phyloP scores from a whole-genome alignment of 2,329 filamentous ascomycete species.

The Mariannaea elegans region DNA sequence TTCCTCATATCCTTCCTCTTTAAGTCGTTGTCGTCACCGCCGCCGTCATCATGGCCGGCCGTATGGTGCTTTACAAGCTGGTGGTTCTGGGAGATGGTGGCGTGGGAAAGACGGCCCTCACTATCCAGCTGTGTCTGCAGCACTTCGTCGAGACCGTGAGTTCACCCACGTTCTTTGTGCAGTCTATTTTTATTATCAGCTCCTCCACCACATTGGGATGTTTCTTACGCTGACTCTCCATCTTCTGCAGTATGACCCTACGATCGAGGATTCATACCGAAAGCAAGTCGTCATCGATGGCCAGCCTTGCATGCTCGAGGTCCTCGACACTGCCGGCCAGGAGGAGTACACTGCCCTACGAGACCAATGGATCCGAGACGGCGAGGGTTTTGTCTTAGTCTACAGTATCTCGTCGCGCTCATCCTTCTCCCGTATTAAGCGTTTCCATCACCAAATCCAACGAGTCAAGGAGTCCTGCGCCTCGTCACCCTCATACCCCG shows the following conservation, averaged over 20 bases:
- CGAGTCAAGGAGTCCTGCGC: slow-evolving; percentile 92
- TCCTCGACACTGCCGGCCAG: slow-evolving; percentile 95
- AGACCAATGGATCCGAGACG: slow-evolving; percentile 98
- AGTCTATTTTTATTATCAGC: neutral
- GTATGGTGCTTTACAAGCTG: slow-evolving; percentile 96
- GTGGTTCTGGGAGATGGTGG: slow-evolving; percentile 95
- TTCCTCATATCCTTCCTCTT: slow-evolving; percentile 22
- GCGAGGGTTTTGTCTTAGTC: slow-evolving; percentile 95
- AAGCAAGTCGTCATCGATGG: slow-evolving; percentile 94
- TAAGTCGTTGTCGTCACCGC: slow-evolving; percentile 33
- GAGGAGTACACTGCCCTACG: slow-evolving; percentile 97
- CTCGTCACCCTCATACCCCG: slow-evolving; percentile 79
- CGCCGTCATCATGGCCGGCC: slow-evolving; percentile 75
- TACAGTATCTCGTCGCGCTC: slow-evolving; percentile 98
- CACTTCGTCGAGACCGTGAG: slow-evolving; percentile 95
- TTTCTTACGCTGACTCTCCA: slow-evolving; percentile 23
- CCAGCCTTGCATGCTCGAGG: slow-evolving; percentile 96
- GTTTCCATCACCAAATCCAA: slow-evolving; percentile 96
- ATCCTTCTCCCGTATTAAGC: slow-evolving; percentile 93
- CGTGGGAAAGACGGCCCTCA: slow-evolving; percentile 92
- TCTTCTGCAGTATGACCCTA: slow-evolving; percentile 76
- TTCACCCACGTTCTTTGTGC: slow-evolving; percentile 28
- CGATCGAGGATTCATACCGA: slow-evolving; percentile 87
- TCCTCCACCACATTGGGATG: neutral
- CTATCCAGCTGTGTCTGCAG: slow-evolving; percentile 96